phyloP scores from a whole-genome alignment of 139 green algal species.

The Spirogloea muscicola region DNA sequence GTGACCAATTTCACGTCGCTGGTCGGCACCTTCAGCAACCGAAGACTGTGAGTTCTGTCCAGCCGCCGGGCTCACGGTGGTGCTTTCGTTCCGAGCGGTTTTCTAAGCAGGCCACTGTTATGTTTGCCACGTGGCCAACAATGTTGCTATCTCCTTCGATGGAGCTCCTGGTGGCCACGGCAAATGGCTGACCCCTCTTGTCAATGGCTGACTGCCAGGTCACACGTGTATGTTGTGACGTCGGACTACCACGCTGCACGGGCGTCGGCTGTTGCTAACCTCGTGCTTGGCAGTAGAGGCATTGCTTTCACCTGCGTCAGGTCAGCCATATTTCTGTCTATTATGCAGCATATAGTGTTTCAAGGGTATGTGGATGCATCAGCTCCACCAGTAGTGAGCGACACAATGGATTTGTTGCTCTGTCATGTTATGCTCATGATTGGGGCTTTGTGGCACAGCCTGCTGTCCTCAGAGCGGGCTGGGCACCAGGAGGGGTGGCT shows the following conservation, averaged over 20 bases:
- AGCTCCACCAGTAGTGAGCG: too few species aligned
- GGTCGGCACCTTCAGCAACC: slow-evolving; percentile 11
- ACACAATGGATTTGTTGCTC: background rate
- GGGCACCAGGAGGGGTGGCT: background rate
- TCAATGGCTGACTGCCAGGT: slow-evolving; percentile 1
- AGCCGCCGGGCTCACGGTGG: background rate
- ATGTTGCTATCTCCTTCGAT: background rate
- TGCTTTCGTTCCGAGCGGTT: background rate
- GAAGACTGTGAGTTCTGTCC: background rate
- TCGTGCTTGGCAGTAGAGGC: slow-evolving; percentile 32
- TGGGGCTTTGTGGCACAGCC: background rate
- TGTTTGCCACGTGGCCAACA: background rate
- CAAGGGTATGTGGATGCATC: too few species aligned
- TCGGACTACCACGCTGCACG: slow-evolving; percentile 41
- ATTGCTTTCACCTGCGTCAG: slow-evolving; percentile 39
- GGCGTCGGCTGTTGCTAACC: slow-evolving; percentile 6
- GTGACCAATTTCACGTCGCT: slow-evolving; percentile 32
- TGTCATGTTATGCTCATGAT: background rate
- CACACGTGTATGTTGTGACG: slow-evolving; percentile 47
- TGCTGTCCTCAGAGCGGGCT: background rate
- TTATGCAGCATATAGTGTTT: background rate
- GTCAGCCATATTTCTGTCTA: slow-evolving; percentile 2
- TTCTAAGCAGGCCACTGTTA: background rate
- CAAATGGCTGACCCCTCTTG: background rate
- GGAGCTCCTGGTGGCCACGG: background rate